Base-by-base conservation (phyloP, 2,329 filamentous ascomycete genomes). In the Trichophyton benhamiae region DNA sequence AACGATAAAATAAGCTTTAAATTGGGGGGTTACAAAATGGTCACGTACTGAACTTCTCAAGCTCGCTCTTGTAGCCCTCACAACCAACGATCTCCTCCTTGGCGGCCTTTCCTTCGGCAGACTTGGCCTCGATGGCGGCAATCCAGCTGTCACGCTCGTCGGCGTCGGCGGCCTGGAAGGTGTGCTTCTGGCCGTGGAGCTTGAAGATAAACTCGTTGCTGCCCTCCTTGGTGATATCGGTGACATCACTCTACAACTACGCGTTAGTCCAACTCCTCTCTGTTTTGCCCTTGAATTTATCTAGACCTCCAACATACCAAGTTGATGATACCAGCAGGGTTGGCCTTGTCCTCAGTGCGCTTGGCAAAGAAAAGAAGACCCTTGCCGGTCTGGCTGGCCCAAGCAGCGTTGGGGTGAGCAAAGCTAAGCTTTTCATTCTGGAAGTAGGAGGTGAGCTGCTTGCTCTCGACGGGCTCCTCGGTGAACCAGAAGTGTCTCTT, bases 401-500 rank as follows among this genome's bases (percentile, higher is more conserved):
- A 96, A 41, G 94, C 88, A 68, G 85, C 87, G 68, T 87, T 87
- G 67, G 88, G 82, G 79, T 95, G 87, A 64, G 88, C 87, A 67
- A 86, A 81, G 60, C 86, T 81, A 61, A 86, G 81, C 86, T 96
- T 96, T 83, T 96, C 91, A 70, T 85, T 86, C 78, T 91, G 89
- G 68, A 95, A 82, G 80, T 92, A 96, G 69, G 82, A 78, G 67
- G 81, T 76, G 62, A 96, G 82, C 72, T 87, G 82, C 77, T 92
- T 87, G 68, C 84, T 77, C 71, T 91, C 84, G 63, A 95, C 76
- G 58, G 88, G 78, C 61, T 91, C 88, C 58, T 83, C 79, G 68
- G 85, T 84, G 77, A 92, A 89, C 83, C 87, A 91, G 80, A 97
- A 96, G 79, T 89, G 89, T 75, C 91, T 90, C 84, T 96, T 96